Evolutionary conservation across 805 yeast genomes (phyloP).

Genomic region (Candida morakotiae): DNA sequence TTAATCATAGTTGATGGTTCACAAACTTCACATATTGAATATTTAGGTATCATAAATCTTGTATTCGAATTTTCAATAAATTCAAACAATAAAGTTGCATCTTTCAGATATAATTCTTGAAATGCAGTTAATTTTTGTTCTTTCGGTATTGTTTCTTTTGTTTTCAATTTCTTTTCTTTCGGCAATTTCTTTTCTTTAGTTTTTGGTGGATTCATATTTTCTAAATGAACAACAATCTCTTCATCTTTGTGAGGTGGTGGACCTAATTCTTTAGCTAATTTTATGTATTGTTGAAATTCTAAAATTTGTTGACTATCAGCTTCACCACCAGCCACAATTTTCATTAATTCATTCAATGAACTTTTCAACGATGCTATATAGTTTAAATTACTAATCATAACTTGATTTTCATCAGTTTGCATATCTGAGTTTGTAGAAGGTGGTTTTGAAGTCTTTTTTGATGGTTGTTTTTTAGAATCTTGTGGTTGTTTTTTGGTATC

Average conservation of each 20-base stretch:
- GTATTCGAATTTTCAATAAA: slow-evolving; percentile 74
- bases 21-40: slow-evolving; percentile 64
- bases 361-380: slow-evolving; percentile 74
- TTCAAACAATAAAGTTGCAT: slow-evolving; percentile 80
- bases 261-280: slow-evolving; percentile 75
- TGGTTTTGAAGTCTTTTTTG: not conserved
- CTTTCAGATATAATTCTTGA: slow-evolving; percentile 64
- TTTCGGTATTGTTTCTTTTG: slow-evolving; percentile 23
- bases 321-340: slow-evolving; percentile 76
- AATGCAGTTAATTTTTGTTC: slow-evolving; percentile 70
- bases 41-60: slow-evolving; percentile 71
- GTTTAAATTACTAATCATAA: slow-evolving; percentile 83
- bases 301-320: slow-evolving; percentile 71
- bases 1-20: slow-evolving; percentile 20
- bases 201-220: slow-evolving; percentile 6
- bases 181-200: slow-evolving; percentile 13
- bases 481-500: not conserved
- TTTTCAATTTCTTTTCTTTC: slow-evolving; percentile 11
- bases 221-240: slow-evolving; percentile 4
- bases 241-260: slow-evolving; percentile 33
- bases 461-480: slow-evolving; percentile 1
- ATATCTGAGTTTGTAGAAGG: slow-evolving; percentile 30
- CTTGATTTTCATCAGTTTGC: slow-evolving; percentile 62
- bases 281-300: slow-evolving; percentile 77
- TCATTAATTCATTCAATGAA: slow-evolving; percentile 69